phyloP scores from a whole-genome alignment of 495 filamentous ascomycete species.

The Daldinia caldariorum region DNA sequence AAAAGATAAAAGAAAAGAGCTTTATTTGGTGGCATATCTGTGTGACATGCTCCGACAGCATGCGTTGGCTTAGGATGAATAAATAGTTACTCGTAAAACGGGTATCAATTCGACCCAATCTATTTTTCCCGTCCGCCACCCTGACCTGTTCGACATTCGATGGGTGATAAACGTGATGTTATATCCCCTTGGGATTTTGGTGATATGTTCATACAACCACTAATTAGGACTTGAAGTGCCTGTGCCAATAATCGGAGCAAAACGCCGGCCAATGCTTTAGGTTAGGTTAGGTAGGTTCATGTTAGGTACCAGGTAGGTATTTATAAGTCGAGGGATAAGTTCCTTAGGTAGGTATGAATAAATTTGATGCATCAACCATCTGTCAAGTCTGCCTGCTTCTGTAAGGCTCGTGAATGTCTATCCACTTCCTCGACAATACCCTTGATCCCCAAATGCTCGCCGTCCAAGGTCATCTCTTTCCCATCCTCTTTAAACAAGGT shows the following conservation, averaged over 20 bases:
- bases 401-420: slow-evolving; percentile 81
- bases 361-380: slow-evolving; percentile 54
- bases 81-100: slow-evolving; percentile 10
- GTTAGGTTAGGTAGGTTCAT: no score
- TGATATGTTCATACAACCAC: background rate
- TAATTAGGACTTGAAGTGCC: background rate
- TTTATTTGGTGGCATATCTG: slow-evolving; percentile 21
- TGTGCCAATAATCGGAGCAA: slow-evolving; percentile 41
- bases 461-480: slow-evolving; percentile 75
- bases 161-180: background rate
- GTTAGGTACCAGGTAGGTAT: background rate
- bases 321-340: slow-evolving; percentile 23
- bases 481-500: slow-evolving; percentile 74
- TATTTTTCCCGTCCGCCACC: background rate
- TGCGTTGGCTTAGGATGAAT: slow-evolving; percentile 22
- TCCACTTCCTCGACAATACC: slow-evolving; percentile 90
- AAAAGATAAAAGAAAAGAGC: slow-evolving; percentile 3
- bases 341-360: slow-evolving; percentile 11
- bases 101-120: background rate
- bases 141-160: slow-evolving; percentile 3
- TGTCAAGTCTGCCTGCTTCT: slow-evolving; percentile 82
- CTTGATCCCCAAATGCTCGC: slow-evolving; percentile 81
- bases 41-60: slow-evolving; percentile 9
- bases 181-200: background rate
- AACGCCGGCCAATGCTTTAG: slow-evolving; percentile 47